These are phyloP conservation scores for Globisporangium cylindrosporum DNA, from an alignment of 352 stramenopile species.

Conservation along the genomic window DNA sequence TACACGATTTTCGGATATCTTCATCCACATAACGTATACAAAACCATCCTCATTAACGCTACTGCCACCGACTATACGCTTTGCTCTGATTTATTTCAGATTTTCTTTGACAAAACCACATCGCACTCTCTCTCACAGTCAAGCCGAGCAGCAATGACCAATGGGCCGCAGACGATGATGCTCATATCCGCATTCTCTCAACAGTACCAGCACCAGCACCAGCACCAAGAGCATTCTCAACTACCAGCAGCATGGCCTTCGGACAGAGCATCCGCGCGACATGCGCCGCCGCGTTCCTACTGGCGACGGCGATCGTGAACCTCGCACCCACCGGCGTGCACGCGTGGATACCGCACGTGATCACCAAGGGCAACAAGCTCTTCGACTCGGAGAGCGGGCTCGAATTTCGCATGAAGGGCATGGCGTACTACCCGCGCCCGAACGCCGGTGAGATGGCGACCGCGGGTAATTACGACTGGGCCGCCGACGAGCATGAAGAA, in stretches of 20 bases:
- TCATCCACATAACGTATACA: not conserved
- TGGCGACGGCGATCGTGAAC: not conserved
- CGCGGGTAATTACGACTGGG: slow-evolving; percentile 59
- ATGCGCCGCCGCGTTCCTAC: slow-evolving; percentile 3
- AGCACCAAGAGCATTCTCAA: not conserved
- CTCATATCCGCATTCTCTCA: slow-evolving; percentile 6
- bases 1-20: not conserved
- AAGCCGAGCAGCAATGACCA: not conserved
- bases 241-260: not conserved
- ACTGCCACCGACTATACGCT: not conserved
- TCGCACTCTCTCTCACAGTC: not conserved
- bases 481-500: slow-evolving; percentile 47
- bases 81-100: slow-evolving; percentile 6
- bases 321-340: not conserved
- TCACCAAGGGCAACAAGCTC: slow-evolving; percentile 72
- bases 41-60: not conserved
- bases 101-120: not conserved
- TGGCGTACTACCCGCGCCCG: slow-evolving; percentile 69
- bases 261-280: slow-evolving; percentile 2
- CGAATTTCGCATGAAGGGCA: slow-evolving; percentile 68
- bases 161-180: not conserved
- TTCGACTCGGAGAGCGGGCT: slow-evolving; percentile 48
- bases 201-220: not conserved
- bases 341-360: slow-evolving; percentile 26
- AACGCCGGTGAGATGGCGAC: slow-evolving; percentile 45